Base-by-base conservation (phyloP, 495 filamentous ascomycete species). In the Penicillium tannophilum region DNA sequence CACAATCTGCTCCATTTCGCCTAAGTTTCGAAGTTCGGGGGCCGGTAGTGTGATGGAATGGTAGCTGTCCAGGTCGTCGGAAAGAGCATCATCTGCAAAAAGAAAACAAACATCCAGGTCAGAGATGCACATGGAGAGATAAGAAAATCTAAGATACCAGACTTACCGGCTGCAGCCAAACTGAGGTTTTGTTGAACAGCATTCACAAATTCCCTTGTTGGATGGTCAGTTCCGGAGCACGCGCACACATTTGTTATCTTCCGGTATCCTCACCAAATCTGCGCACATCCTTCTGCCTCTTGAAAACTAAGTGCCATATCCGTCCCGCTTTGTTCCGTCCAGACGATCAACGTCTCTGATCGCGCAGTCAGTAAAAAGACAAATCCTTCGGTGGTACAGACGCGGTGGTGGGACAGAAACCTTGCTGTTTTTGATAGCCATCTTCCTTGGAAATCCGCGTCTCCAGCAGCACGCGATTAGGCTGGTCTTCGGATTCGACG, bases 221-320 rank as follows among this genome's bases (percentile, higher is more conserved):
- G 28, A 36, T 36, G 26, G 16, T 52, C 42, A 66, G 61, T 49
- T 19, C 16, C 33, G 30, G 58, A 50, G 26, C 51, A 44, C 28
- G 36, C 36, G 19, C 46, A 35, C 30, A 50, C 57, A 43, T 43
- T 26, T 36, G 20, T 19, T 31, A 24, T 12, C 8, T 26, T 54
- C 16, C 26, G 17, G 31, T 20, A 14, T n/a, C 20, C 76, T 64
- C 72, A 95, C 94, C 94, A 98, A 72, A 98, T 97, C 23, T 87
- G 80, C 11, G 88, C 86, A 72, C 94, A 98, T 16, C 95, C 94
- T 57, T 98, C 94, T 3, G 94, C 89, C 73, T 98, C 95, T 74
- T 98, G 94, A 72, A 98, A 98, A 72, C 93, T 97, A 54, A 98
- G 82, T 33, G 94, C 94, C 94, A 98, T 98, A 69, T 98, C 94